Evolutionary conservation across 805 yeast species (phyloP), one percentile per base, ranked within the genome.

Genomic region (Saccharomycopsis malanga): DNA sequence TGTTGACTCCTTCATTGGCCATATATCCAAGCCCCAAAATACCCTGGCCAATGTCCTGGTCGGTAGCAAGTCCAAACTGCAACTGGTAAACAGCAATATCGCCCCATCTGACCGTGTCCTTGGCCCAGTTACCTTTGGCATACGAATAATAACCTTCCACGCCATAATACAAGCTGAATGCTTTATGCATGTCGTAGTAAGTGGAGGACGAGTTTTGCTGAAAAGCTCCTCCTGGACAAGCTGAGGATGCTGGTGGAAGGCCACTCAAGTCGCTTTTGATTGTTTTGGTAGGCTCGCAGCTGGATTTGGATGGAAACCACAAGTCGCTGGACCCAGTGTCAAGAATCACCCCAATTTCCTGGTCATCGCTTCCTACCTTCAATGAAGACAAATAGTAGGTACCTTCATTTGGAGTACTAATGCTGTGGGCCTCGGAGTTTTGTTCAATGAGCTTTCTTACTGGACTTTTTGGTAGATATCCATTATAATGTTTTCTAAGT

Each of bases 31-130:
- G 39, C 44, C 48, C 48, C 29, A 39, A 39, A 27, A 48, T 44
- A 43, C 50, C 47, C 20, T 36, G 30, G n/a, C 17, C 34, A 23
- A 52, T 36, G 53, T 77, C 79, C 54, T 79, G 80, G 53, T 81
- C 86, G 54, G 81, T 72, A 56, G 76, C 60, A 57, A 75, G 67
- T 47, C 68, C 56, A 40, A 70, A 60, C 15, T 87, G 45, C 15
- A 48, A 5, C 20, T 44, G 43, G 7, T 48, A 30, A 30, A 48
- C 48, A 9, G 20, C 20, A 12, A 44, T 39, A 9, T 55, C 54
- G 9, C 52, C 53, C 44, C 53, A 23, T 9, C 27, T 42, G 14
- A 54, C 44, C 23, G 24, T 32, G 23, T 49, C 50, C 6, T 27
- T 42, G 21, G 50, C 39, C 46, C 79, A 81, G 7, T 53, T 50